phyloP scores from a whole-genome alignment of 306 rosid genomes.

The Datisca glomerata region DNA sequence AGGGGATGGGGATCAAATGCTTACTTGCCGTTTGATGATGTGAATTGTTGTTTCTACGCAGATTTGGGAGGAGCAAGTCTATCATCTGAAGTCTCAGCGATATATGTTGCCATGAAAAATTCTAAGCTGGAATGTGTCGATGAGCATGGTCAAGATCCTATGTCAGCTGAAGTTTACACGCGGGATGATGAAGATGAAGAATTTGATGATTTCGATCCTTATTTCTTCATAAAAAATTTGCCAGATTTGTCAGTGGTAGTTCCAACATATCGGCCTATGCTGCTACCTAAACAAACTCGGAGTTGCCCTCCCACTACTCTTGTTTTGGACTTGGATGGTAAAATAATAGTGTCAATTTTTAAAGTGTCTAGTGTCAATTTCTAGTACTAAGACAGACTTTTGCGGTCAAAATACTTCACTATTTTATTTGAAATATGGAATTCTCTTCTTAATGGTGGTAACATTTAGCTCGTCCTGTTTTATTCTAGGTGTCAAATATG shows the following conservation, averaged over 20 bases:
- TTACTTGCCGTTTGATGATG: neutral
- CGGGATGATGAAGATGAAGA: conserved; percentile 79
- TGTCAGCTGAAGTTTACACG: conserved; percentile 51
- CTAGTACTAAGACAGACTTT: neutral
- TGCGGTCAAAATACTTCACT: too few species aligned
- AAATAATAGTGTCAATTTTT: too few species aligned
- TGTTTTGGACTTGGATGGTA: conserved; percentile 97
- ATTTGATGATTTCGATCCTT: conserved; percentile 86
- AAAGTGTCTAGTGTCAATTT: neutral
- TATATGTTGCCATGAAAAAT: conserved; percentile 71
- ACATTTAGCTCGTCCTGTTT: too few species aligned
- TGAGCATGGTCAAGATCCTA: conserved; percentile 82
- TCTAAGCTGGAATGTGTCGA: conserved; percentile 90
- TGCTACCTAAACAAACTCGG: conserved; percentile 95
- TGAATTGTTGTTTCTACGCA: conserved; percentile 23
- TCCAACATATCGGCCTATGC: conserved; percentile 78
- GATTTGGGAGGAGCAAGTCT: conserved; percentile 50
- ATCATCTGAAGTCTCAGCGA: conserved; percentile 70
- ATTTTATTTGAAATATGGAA: too few species aligned
- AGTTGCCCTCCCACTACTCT: conserved; percentile 93
- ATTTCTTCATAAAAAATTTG: conserved; percentile 83
- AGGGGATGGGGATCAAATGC: neutral
- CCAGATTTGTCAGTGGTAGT: conserved; percentile 82
- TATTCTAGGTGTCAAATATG: too few species aligned
- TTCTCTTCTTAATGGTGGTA: too few species aligned